These are phyloP conservation scores for Hortiboletus flavorubellus DNA, from an alignment of 768 basidiomycete species.

Conservation along the genomic window DNA sequence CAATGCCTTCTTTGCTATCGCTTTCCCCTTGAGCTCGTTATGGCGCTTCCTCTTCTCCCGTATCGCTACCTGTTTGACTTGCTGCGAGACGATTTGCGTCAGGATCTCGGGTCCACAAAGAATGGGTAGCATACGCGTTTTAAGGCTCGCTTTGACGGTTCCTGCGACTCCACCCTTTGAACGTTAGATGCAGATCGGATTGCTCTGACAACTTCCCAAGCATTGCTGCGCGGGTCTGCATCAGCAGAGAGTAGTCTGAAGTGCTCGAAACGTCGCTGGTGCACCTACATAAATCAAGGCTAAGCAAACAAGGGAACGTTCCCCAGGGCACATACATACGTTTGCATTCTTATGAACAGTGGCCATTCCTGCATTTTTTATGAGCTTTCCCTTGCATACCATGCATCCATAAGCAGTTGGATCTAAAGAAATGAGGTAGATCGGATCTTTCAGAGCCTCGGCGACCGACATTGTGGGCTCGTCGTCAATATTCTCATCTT, in stretches of 20 bases:
- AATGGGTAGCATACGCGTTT: slow-evolving; percentile 50
- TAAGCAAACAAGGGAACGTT: neutral
- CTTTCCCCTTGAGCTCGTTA: slow-evolving; percentile 43
- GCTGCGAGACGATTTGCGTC: slow-evolving; percentile 31
- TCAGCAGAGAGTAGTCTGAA: slow-evolving; percentile 42
- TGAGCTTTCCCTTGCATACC: slow-evolving; percentile 68
- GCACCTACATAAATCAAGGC: slow-evolving; percentile 43
- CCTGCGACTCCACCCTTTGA: slow-evolving; percentile 10
- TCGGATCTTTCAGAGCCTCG: slow-evolving; percentile 59
- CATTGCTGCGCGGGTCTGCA: slow-evolving; percentile 43
- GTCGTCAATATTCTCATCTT: slow-evolving; percentile 26
- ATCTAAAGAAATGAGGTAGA: slow-evolving; percentile 56
- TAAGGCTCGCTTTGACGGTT: slow-evolving; percentile 55
- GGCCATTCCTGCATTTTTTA: slow-evolving; percentile 58
- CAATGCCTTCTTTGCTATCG: slow-evolving; percentile 34
- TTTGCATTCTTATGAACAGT: slow-evolving; percentile 57
- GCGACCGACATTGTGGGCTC: slow-evolving; percentile 49
- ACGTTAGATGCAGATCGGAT: slow-evolving; percentile 5
- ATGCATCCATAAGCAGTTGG: slow-evolving; percentile 59
- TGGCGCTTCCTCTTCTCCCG: slow-evolving; percentile 48
- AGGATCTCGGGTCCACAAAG: neutral
- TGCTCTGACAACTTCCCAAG: slow-evolving; percentile 39
- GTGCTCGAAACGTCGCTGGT: slow-evolving; percentile 55
- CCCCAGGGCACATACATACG: slow-evolving; percentile 42
- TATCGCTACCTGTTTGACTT: slow-evolving; percentile 42